A percentile compares a stretch with the other conserved stretches of the same genome.
Evolutionary conservation across 164 flowering plant species (phyloP).

Genomic region (Euptelea pleiosperma): DNA sequence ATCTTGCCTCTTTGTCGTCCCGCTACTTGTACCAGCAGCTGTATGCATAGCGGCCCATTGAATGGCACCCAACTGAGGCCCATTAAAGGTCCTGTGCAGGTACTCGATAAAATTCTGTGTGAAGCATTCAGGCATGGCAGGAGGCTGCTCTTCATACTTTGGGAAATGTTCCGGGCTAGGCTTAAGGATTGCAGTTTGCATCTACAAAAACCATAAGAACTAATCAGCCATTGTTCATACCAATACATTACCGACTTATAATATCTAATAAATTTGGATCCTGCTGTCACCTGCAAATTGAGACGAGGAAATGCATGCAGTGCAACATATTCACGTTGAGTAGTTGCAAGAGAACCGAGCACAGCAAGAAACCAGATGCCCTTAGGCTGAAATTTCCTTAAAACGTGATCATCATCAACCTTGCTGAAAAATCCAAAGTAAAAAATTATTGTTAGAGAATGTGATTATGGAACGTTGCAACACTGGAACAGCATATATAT

Average conservation of each 20-base stretch:
- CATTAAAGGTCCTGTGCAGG: conserved; percentile 71
- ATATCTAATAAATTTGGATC: conserved; percentile 1
- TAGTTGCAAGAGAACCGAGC: conserved; percentile 94
- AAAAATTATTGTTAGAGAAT: background rate
- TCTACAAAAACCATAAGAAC: conserved; percentile 36
- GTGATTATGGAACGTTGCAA: background rate
- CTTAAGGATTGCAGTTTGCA: conserved; percentile 94
- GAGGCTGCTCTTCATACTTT: conserved; percentile 84
- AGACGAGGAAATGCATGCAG: conserved; percentile 94
- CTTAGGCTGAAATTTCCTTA: conserved; percentile 70
- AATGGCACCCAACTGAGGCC: conserved; percentile 88
- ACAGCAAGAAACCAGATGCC: conserved; percentile 78
- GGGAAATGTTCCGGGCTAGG: conserved; percentile 94
- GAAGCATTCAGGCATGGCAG: conserved; percentile 97
- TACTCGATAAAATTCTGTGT: conserved; percentile 79
- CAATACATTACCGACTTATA: background rate
- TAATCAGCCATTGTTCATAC: too few species aligned
- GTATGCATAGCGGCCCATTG: conserved; percentile 99
- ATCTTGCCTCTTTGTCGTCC: conserved; percentile 71
- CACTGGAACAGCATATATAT: background rate
- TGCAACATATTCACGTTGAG: conserved; percentile 93
- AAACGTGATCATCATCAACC: conserved; percentile 62
- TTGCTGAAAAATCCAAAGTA: conserved; percentile 38
- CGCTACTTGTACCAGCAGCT: conserved; percentile 87
- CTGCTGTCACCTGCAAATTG: conserved; percentile 59